phyloP scores from a whole-genome alignment of 2,329 filamentous ascomycete genomes.

The Beauveria varroae region DNA sequence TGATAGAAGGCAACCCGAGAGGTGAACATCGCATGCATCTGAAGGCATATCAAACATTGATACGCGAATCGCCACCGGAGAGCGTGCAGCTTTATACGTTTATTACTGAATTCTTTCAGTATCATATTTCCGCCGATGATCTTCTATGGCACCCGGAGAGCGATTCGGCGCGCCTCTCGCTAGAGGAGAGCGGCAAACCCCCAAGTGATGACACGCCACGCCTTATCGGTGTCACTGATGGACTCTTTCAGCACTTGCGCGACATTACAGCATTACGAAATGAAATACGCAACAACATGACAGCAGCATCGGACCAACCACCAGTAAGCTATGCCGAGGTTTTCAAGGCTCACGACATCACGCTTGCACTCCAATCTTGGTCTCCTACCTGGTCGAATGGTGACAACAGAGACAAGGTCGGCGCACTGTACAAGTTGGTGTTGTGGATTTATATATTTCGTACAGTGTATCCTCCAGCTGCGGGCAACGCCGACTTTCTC shows the following conservation, averaged over 20 bases:
- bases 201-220: conserved; percentile 37
- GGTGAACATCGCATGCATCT: conserved; percentile 78
- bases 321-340: conserved; percentile 66
- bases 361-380: conserved; percentile 68
- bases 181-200: conserved; percentile 28
- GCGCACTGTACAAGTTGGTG: conserved; percentile 56
- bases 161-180: conserved; percentile 29
- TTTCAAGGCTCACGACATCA: conserved; percentile 67
- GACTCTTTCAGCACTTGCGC: conserved; percentile 69
- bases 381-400: conserved; percentile 52
- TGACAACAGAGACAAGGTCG: conserved; percentile 49
- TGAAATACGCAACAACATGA: conserved; percentile 61
- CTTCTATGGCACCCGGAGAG: conserved; percentile 43
- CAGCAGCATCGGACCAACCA: conserved; percentile 46
- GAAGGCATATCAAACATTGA: conserved; percentile 63
- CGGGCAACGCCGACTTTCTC: neutral
- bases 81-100: conserved; percentile 58
- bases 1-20: conserved; percentile 46
- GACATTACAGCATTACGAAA: conserved; percentile 74
- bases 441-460: conserved; percentile 58
- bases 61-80: conserved; percentile 52
- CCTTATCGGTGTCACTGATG: conserved; percentile 76
- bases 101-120: conserved; percentile 75
- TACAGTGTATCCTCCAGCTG: conserved; percentile 45
- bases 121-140: conserved; percentile 64